phyloP scores from a whole-genome alignment of 139 green algal genomes.

The Chlamydomonas schloesseri region DNA sequence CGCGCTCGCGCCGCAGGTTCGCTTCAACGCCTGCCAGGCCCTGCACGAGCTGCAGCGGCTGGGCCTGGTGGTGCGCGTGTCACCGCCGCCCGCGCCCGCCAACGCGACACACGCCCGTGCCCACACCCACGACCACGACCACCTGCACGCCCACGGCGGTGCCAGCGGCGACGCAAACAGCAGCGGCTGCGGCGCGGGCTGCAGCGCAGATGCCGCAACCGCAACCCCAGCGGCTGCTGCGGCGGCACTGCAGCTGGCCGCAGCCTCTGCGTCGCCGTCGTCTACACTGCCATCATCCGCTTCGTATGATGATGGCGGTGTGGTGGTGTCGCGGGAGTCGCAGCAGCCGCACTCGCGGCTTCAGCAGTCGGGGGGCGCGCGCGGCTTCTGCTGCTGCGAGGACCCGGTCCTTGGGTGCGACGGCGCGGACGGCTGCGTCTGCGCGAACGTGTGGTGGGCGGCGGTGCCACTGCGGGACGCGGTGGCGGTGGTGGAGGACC shows the following conservation, averaged over 20 bases:
- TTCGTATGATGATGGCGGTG: background rate
- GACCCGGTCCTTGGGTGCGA: background rate
- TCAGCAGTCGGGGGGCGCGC: background rate
- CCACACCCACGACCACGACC: background rate
- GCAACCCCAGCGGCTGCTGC: too few species aligned
- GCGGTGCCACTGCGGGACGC: conserved; percentile 38
- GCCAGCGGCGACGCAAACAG: too few species aligned
- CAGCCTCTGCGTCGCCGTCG: background rate
- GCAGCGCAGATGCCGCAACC: too few species aligned
- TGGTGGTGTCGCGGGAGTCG: too few species aligned
- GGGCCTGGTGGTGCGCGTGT: conserved; percentile 44
- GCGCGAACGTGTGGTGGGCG: conserved; percentile 31
- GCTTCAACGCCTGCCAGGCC: conserved; percentile 53
- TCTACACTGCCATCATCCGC: background rate
- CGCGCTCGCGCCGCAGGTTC: too few species aligned
- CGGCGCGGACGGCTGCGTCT: background rate
- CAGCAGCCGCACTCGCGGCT: background rate
- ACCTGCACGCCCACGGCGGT: background rate
- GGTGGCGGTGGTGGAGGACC: conserved; percentile 43
- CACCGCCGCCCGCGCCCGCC: background rate
- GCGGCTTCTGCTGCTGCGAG: background rate
- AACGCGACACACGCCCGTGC: background rate
- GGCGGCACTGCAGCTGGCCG: background rate
- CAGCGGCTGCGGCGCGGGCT: too few species aligned
- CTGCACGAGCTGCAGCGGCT: conserved; percentile 48